These are phyloP conservation scores for Metarhizium robertsii DNA, from an alignment of 2,329 filamentous ascomycete species.

Conservation along the genomic window DNA sequence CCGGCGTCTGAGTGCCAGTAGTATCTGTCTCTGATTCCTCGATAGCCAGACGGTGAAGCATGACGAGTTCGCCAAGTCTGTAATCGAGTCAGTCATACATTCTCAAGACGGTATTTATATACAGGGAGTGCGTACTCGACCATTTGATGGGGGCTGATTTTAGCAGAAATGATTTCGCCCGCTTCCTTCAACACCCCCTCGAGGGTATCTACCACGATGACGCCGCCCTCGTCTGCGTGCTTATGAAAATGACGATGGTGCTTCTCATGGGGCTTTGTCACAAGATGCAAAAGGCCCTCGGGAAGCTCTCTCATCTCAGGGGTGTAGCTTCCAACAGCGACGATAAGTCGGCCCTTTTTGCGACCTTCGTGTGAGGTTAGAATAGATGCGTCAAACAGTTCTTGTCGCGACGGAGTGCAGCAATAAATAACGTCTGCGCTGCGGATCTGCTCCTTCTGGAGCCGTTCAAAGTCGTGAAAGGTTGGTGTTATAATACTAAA, in stretches of 20 bases:
- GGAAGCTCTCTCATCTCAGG: constrained; percentile 77
- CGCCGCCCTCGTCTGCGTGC: constrained; percentile 53
- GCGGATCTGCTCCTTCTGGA: constrained; percentile 62
- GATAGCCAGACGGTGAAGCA: constrained; percentile 41
- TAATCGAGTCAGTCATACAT: constrained; percentile 6
- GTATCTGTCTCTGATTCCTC: constrained; percentile 29
- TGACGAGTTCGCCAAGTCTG: constrained; percentile 68
- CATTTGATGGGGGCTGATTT: constrained; percentile 62
- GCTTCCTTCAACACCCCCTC: constrained; percentile 74
- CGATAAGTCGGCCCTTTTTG: constrained; percentile 61
- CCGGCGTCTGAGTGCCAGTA: constrained; percentile 17
- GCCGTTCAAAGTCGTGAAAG: constrained; percentile 57
- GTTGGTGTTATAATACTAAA: constrained; percentile 61
- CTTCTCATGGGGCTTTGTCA: constrained; percentile 34
- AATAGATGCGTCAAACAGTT: constrained; percentile 65
- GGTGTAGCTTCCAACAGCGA: constrained; percentile 62
- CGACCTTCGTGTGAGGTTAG: constrained; percentile 64
- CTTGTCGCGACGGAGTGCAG: constrained; percentile 67
- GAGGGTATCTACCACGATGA: constrained; percentile 65
- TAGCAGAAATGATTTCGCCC: constrained; percentile 76
- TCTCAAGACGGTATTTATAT: not conserved
- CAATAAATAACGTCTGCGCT: constrained; percentile 78
- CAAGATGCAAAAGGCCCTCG: constrained; percentile 61
- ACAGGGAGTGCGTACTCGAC: constrained; percentile 54
- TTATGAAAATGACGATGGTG: constrained; percentile 55